These are phyloP conservation scores for Kluyveromyces starmeri DNA, from an alignment of 805 yeast species.

Conservation along the genomic window DNA sequence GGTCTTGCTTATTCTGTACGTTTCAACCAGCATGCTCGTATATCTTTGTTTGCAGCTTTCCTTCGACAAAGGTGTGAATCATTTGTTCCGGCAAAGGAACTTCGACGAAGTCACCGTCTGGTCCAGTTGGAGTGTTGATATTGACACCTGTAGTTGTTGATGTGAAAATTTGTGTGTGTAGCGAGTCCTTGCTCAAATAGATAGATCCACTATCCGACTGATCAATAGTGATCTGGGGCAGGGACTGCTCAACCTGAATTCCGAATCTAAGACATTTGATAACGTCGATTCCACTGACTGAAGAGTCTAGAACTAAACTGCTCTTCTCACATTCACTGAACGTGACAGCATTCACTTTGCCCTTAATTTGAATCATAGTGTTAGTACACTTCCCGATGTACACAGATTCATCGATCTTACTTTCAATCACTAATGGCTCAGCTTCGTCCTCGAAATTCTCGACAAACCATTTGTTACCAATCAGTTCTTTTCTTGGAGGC, in stretches of 20 bases:
- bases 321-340: slow-evolving; percentile 61
- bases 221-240: slow-evolving; percentile 81
- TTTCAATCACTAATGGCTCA: slow-evolving; percentile 56
- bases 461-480: slow-evolving; percentile 83
- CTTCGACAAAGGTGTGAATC: slow-evolving; percentile 56
- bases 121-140: slow-evolving; percentile 68
- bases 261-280: slow-evolving; percentile 78
- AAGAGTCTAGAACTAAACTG: slow-evolving; percentile 74
- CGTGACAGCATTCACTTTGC: slow-evolving; percentile 85
- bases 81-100: slow-evolving; percentile 88
- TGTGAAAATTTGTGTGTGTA: slow-evolving; percentile 71
- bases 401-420: slow-evolving; percentile 78
- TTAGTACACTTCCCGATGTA: slow-evolving; percentile 76
- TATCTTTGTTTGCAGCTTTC: slow-evolving; percentile 57
- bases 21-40: slow-evolving; percentile 76
- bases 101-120: slow-evolving; percentile 67
- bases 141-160: slow-evolving; percentile 81
- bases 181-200: slow-evolving; percentile 64
- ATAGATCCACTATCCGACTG: slow-evolving; percentile 80
- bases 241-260: slow-evolving; percentile 70
- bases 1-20: too few relatives aligned
- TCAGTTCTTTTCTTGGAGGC: slow-evolving; percentile 61
- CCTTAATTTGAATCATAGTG: slow-evolving; percentile 71
- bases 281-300: slow-evolving; percentile 81
- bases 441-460: slow-evolving; percentile 63